Evolutionary conservation across 176 grass and related monocot genomes (phyloP).

Genomic region (Cenchrus purpureus): DNA sequence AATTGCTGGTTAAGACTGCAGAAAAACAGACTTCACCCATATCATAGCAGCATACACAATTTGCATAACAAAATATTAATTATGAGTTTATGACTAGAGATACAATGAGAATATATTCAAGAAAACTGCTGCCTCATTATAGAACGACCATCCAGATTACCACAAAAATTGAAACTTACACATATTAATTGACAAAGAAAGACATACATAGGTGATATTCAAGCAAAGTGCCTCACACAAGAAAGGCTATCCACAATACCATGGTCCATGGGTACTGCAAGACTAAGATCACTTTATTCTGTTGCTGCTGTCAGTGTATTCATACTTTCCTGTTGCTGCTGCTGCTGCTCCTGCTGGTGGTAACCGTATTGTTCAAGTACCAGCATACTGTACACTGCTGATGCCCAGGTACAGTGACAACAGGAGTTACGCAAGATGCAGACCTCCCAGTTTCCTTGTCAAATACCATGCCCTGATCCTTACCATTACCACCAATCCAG

Average conservation of each 20-base stretch:
- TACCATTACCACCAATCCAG: slow-evolving; percentile 4
- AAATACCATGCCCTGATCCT: not conserved
- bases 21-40: not conserved
- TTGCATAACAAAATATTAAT: not conserved
- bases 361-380: not conserved
- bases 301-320: not conserved
- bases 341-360: not conserved
- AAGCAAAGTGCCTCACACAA: not conserved
- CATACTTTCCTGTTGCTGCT: not conserved
- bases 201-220: not conserved
- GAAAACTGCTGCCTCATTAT: not conserved
- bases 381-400: not conserved
- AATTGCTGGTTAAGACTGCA: not conserved
- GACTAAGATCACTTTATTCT: not conserved
- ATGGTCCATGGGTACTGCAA: not conserved
- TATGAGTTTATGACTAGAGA: not conserved
- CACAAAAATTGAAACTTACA: not conserved
- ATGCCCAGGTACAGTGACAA: not conserved
- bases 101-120: not conserved
- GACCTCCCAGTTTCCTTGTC: slow-evolving; percentile 5
- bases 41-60: not conserved
- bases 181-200: not conserved
- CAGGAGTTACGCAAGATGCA: not conserved
- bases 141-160: not conserved
- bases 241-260: not conserved